Evolutionary conservation across 2,329 filamentous ascomycete genomes (phyloP).

Genomic region (Colletotrichum destructivum): DNA sequence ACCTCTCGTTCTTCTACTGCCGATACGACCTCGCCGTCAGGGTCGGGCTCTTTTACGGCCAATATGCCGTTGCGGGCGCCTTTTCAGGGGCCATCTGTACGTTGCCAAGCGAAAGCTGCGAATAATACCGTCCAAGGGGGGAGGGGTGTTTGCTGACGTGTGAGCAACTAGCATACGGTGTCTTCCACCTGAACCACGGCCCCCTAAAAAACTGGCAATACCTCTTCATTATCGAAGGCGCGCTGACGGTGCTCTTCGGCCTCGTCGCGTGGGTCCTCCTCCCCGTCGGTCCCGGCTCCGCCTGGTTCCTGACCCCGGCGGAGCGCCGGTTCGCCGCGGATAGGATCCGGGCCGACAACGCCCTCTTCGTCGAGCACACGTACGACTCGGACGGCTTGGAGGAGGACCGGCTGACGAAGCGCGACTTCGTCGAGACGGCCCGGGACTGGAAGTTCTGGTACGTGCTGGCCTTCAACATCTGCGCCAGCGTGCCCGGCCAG

Average conservation of each 20-base stretch:
- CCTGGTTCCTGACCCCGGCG: slow-evolving; percentile 55
- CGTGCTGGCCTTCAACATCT: slow-evolving; percentile 51
- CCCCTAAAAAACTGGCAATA: slow-evolving; percentile 58
- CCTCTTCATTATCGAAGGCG: slow-evolving; percentile 62
- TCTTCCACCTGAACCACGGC: slow-evolving; percentile 55
- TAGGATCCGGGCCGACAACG: slow-evolving; percentile 53
- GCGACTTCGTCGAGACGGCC: slow-evolving; percentile 52
- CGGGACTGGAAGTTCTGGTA: slow-evolving; percentile 56
- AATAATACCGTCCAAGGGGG: slow-evolving; percentile 20
- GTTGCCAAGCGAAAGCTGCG: not conserved
- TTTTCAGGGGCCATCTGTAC: slow-evolving; percentile 65
- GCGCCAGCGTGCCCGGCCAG: slow-evolving; percentile 50
- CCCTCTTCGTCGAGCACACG: slow-evolving; percentile 50
- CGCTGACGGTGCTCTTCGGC: slow-evolving; percentile 55
- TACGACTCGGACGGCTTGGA: slow-evolving; percentile 41
- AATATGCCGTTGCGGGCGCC: slow-evolving; percentile 69
- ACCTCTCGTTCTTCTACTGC: slow-evolving; percentile 71
- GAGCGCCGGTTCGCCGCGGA: slow-evolving; percentile 55
- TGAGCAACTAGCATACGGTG: slow-evolving; percentile 51
- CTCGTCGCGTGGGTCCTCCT: slow-evolving; percentile 57
- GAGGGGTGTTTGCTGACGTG: slow-evolving; percentile 13
- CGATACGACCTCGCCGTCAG: slow-evolving; percentile 70
- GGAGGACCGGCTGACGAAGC: slow-evolving; percentile 46
- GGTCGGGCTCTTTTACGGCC: slow-evolving; percentile 70
- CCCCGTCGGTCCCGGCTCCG: slow-evolving; percentile 53